phyloP scores from a whole-genome alignment of 2,329 filamentous ascomycete genomes.

The Calonectria pauciramosa region DNA sequence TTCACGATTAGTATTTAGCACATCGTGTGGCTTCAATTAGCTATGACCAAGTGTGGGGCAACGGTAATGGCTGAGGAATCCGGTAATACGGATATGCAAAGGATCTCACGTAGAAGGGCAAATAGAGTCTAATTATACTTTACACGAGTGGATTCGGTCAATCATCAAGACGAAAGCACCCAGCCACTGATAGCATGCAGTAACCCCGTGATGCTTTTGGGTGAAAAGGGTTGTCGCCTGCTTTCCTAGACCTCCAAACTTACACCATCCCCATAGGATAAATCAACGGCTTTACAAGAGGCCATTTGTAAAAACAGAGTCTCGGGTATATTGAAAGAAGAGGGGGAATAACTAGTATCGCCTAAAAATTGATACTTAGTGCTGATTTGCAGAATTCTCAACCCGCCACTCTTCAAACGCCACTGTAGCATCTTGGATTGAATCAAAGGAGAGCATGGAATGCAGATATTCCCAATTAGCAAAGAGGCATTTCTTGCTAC shows the following conservation, averaged over 20 bases:
- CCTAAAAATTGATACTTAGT: not conserved
- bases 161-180: too few relatives aligned
- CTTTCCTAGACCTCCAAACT: too few relatives aligned
- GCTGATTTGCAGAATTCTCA: not conserved
- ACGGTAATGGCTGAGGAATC: not conserved
- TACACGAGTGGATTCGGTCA: too few relatives aligned
- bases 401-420: not conserved
- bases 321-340: not conserved
- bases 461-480: not conserved
- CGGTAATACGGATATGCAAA: not conserved
- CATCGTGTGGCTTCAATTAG: not conserved
- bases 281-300: not conserved
- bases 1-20: too few relatives aligned
- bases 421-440: not conserved
- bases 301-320: not conserved
- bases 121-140: too few relatives aligned
- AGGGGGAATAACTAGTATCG: not conserved
- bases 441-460: not conserved
- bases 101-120: too few relatives aligned
- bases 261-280: not conserved
- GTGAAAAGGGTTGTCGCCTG: too few relatives aligned
- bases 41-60: not conserved
- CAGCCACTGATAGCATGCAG: too few relatives aligned
- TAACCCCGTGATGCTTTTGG: too few relatives aligned
- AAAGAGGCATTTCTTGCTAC: not conserved